phyloP scores from a whole-genome alignment of 2,329 filamentous ascomycete genomes.

The Geosmithia morbida region DNA sequence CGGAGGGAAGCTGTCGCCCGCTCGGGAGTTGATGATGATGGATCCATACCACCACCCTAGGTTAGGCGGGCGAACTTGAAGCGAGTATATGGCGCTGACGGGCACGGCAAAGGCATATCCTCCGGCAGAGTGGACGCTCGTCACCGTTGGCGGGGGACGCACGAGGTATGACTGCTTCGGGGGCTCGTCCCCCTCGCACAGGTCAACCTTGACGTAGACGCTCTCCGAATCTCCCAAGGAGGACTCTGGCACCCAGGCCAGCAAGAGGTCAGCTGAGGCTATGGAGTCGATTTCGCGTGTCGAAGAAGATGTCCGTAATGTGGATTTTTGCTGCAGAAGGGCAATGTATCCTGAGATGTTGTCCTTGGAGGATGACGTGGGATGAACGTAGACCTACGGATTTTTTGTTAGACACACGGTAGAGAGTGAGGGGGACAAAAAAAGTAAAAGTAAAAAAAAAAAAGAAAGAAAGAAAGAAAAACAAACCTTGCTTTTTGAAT shows the following conservation, averaged over 20 bases:
- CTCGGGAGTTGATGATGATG: constrained; percentile 78
- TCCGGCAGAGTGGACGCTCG: constrained; percentile 55
- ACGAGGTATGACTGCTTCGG: constrained; percentile 84
- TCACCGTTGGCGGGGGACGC: constrained; percentile 73
- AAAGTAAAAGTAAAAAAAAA: background rate
- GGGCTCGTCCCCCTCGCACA: constrained; percentile 65
- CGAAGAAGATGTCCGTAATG: constrained; percentile 15
- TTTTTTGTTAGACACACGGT: constrained; percentile 1
- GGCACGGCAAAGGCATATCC: constrained; percentile 87
- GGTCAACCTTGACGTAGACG: constrained; percentile 91
- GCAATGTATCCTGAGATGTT: constrained; percentile 93
- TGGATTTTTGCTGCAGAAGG: constrained; percentile 73
- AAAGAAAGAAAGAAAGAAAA: background rate
- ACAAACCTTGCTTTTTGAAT: constrained; percentile 85
- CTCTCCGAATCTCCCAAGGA: constrained; percentile 73
- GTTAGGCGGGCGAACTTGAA: constrained; percentile 81
- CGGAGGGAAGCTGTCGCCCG: constrained; percentile 86
- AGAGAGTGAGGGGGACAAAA: constrained; percentile 2
- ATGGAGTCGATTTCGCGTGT: constrained; percentile 21
- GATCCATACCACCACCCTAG: constrained; percentile 98
- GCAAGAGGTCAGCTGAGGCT: constrained; percentile 58
- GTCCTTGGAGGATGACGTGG: constrained; percentile 82
- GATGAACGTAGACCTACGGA: constrained; percentile 80
- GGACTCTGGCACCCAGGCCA: constrained; percentile 88
- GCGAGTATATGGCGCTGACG: constrained; percentile 76